These are phyloP conservation scores for Gracilaria gracilis DNA, from an alignment of 23 red algal species.

Conservation along the genomic window DNA sequence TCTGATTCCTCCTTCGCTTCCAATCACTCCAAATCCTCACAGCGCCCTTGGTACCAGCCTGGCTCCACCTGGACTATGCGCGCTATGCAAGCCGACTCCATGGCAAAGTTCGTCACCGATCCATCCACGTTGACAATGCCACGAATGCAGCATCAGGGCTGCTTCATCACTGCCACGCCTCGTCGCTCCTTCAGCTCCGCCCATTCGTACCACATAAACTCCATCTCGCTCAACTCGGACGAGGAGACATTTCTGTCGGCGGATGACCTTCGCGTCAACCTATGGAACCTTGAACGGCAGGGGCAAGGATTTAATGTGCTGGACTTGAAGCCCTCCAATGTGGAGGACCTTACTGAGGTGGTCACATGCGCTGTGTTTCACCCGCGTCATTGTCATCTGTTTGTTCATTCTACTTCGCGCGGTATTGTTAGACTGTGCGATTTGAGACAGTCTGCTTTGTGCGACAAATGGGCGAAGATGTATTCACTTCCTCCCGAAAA, in stretches of 20 bases:
- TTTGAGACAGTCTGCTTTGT: slow-evolving; percentile 78
- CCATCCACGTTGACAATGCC: slow-evolving; percentile 45
- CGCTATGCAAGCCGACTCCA: slow-evolving; percentile 21
- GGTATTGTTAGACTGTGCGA: slow-evolving; percentile 91
- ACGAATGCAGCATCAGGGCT: slow-evolving; percentile 41
- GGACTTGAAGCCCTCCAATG: slow-evolving; percentile 94
- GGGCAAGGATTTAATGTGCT: slow-evolving; percentile 88
- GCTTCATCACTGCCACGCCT: slow-evolving; percentile 74
- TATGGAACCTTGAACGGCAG: slow-evolving; percentile 87
- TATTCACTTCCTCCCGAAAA: slow-evolving; percentile 41
- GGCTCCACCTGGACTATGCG: slow-evolving; percentile 11
- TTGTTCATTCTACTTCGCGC: slow-evolving; percentile 81
- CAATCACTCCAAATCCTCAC: background rate
- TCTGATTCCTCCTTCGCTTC: background rate
- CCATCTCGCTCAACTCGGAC: slow-evolving; percentile 91
- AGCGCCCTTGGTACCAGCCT: background rate
- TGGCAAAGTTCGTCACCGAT: slow-evolving; percentile 10
- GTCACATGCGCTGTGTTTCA: slow-evolving; percentile 93
- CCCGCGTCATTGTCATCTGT: slow-evolving; percentile 92
- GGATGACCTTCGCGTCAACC: slow-evolving; percentile 93
- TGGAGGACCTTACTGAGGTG: slow-evolving; percentile 97
- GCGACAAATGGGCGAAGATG: slow-evolving; percentile 60
- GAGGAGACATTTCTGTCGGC: slow-evolving; percentile 96
- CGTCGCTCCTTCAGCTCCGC: slow-evolving; percentile 77
- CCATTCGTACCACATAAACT: slow-evolving; percentile 99